Evolutionary conservation across 2,329 filamentous ascomycete species (phyloP).

Genomic region (Bipolaris gigantea): DNA sequence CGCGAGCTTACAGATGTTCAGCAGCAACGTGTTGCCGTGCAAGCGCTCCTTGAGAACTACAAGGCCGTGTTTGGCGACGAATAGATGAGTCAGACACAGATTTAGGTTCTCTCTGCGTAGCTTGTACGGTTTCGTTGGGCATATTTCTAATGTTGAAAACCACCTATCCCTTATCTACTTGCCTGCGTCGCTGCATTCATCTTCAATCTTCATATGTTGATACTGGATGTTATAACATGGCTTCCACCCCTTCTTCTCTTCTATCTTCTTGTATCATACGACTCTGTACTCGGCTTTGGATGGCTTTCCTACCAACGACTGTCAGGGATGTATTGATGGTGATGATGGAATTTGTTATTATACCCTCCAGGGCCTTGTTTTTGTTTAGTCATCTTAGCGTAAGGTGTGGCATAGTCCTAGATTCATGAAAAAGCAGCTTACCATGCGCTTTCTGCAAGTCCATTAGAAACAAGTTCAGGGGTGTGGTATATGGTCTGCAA

Average conservation of each 20-base stretch:
- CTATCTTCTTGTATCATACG: constrained; percentile 18
- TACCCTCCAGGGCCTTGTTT: constrained; percentile 29
- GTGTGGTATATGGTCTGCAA: not conserved
- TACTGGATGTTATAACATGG: constrained; percentile 8
- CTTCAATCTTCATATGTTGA: constrained; percentile 6
- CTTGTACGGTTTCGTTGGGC: not conserved
- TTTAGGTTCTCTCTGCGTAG: not conserved
- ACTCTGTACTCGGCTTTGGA: constrained; percentile 12
- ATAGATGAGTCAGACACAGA: constrained; percentile 13
- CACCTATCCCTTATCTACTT: not conserved
- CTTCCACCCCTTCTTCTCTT: not conserved
- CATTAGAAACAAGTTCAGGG: not conserved
- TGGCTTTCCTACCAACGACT: constrained; percentile 12
- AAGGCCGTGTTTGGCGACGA: constrained; percentile 69
- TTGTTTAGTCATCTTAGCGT: constrained; percentile 6
- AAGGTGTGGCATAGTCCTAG: constrained; percentile 7
- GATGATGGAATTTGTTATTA: constrained; percentile 19
- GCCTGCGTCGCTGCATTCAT: constrained; percentile 1
- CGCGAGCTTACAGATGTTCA: constrained; percentile 97
- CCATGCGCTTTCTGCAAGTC: not conserved
- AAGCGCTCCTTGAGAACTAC: constrained; percentile 91
- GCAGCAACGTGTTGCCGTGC: constrained; percentile 86
- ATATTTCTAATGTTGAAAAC: not conserved
- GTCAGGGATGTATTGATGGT: constrained; percentile 17
- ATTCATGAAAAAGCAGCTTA: constrained; percentile 4